phyloP scores from a whole-genome alignment of 371 early-diverging fungal genomes.

The Mucor ambiguus region DNA sequence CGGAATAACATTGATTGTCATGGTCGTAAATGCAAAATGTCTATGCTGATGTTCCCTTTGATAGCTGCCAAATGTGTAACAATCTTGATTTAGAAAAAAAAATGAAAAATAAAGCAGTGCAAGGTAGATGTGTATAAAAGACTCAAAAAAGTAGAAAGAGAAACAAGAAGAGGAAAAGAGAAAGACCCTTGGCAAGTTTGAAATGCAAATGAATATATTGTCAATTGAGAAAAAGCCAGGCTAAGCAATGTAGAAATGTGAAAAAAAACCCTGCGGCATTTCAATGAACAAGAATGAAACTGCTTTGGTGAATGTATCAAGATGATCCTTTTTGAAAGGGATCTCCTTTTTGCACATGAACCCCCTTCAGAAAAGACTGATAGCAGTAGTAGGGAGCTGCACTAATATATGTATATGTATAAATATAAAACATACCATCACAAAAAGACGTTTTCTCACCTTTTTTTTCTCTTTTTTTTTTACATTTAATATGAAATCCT shows the following conservation, averaged over 20 bases:
- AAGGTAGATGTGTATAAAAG: neutral
- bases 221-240: constrained; percentile 3
- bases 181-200: neutral
- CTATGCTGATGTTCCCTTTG: neutral
- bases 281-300: neutral
- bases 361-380: neutral
- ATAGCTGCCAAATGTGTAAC: neutral
- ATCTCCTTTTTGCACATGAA: neutral
- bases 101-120: constrained; percentile 5
- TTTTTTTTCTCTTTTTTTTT: constrained; percentile 7
- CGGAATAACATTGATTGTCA: constrained; percentile 47
- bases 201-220: neutral
- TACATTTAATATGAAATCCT: constrained; percentile 34
- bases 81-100: neutral
- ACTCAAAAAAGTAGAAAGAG: constrained; percentile 4
- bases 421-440: neutral
- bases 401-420: neutral
- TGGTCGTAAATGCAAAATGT: constrained; percentile 1
- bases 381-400: neutral
- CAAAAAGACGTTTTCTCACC: neutral
- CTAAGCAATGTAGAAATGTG: neutral
- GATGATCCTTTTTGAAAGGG: constrained; percentile 1
- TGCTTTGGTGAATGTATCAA: neutral
- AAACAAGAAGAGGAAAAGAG: neutral
- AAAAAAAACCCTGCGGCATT: neutral